Evolutionary conservation across 768 basidiomycete genomes (phyloP).

Genomic region (Lactarius sanguifluus): DNA sequence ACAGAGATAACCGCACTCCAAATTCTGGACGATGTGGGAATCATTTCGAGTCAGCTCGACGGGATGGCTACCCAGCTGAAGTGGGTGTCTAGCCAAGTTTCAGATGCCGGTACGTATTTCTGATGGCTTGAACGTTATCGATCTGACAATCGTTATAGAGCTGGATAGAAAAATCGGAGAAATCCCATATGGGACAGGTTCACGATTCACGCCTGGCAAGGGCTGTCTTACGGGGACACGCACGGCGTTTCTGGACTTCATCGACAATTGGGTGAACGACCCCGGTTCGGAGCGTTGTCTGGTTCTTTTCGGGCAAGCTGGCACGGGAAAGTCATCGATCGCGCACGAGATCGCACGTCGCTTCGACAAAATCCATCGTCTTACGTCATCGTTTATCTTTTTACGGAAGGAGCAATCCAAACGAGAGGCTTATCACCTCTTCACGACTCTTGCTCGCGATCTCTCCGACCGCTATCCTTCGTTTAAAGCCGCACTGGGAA

Average conservation of each 20-base stretch:
- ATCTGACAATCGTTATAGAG: neutral
- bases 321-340: too few relatives aligned
- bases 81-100: neutral
- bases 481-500: neutral
- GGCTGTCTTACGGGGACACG: neutral
- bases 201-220: neutral
- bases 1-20: neutral
- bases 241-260: neutral
- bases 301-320: neutral
- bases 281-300: neutral
- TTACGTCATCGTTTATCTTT: neutral
- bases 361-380: neutral
- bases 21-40: constrained; percentile 1
- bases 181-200: neutral
- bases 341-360: neutral
- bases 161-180: neutral
- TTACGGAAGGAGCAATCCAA: neutral
- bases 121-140: neutral
- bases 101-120: neutral
- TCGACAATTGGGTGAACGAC: neutral
- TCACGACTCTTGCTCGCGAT: constrained; percentile 3
- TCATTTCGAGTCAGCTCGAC: neutral
- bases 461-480: neutral
- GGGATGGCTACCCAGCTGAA: neutral
- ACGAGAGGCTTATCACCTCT: neutral